Evolutionary conservation across 352 stramenopile genomes (phyloP).

Genomic region (Aphanomyces stellatus): DNA sequence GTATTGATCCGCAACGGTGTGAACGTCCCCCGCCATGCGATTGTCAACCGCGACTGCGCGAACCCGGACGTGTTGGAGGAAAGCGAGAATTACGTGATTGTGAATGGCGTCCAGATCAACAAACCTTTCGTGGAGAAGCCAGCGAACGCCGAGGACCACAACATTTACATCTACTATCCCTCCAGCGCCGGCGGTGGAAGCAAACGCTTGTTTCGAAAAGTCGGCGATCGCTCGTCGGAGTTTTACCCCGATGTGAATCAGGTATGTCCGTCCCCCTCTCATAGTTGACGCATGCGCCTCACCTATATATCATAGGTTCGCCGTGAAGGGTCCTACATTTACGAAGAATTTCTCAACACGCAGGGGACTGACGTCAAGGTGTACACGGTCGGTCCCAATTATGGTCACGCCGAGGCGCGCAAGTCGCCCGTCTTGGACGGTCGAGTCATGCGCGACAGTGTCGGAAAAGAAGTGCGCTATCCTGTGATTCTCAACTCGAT

Average conservation of each 20-base stretch:
- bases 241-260: constrained; percentile 97
- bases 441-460: constrained; percentile 85
- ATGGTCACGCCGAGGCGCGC: constrained; percentile 97
- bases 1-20: constrained; percentile 92
- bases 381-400: constrained; percentile 98
- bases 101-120: constrained; percentile 95
- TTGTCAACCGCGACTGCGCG: constrained; percentile 91
- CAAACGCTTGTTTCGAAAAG: constrained; percentile 99
- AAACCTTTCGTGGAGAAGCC: constrained; percentile 99
- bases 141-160: constrained; percentile 98
- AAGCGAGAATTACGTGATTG: constrained; percentile 72
- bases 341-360: constrained; percentile 98
- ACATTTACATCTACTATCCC: constrained; percentile 99
- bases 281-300: too few species aligned
- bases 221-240: constrained; percentile 87
- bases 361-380: constrained; percentile 99
- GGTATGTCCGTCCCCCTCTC: neutral
- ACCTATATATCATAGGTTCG: too few species aligned
- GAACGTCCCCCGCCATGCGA: constrained; percentile 93
- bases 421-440: constrained; percentile 99
- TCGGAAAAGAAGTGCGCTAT: constrained; percentile 98
- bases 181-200: constrained; percentile 95
- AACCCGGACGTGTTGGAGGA: constrained; percentile 63
- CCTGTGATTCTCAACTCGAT: constrained; percentile 97
- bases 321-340: constrained; percentile 93